Base-by-base conservation (phyloP, 2,329 filamentous ascomycete genomes). In the Penicillium sclerotiorum region DNA sequence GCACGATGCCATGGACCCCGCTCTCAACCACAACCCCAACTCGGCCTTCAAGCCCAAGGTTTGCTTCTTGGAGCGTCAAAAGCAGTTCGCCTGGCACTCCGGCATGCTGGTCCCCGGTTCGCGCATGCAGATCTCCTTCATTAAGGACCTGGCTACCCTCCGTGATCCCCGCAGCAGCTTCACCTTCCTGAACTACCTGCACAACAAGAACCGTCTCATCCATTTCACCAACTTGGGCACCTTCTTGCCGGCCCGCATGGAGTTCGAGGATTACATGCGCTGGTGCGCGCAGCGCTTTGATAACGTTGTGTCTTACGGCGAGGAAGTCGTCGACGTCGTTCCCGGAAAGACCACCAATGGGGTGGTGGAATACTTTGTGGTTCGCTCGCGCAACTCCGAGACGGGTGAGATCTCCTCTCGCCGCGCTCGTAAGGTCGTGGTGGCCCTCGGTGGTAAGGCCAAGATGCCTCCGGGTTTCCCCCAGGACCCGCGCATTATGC, bases 91-190 rank as follows among this genome's bases (percentile, higher is more conserved):
- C 50, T 97, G 93, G 93, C 93, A 97, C 71, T 86, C 90, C 0
- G 93, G 93, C 52, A 97, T 97, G 93, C 84, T 96, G 51, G 82
- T 97, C 3, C 90, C 91, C 0, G 92, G 91, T 5, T 89, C 92
- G 45, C 91, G 88, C 74, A 97, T 97, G 93, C 93, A 97, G 69
- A 97, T 97, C 61, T 95, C 90, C 8, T 97, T 96, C 76, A 82
- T 97, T 75, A 97, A 97, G 76, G 93, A 97, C 68, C 83, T 97
- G 70, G 93, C 93, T 3, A 94, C 90, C 3, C 79, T 96, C 59
- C 83, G 93, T 50, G 86, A 97, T 68, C 93, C 93, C 7, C 84
- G 88, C 56, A 95, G 89, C 58, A 82, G 91, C 63, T 97, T 97
- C 72, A 97, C 93, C 12, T 97, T 96, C 74, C 78, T 96, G 66